phyloP scores from a whole-genome alignment of 2,329 filamentous ascomycete species.

The Diplodia intermedia region DNA sequence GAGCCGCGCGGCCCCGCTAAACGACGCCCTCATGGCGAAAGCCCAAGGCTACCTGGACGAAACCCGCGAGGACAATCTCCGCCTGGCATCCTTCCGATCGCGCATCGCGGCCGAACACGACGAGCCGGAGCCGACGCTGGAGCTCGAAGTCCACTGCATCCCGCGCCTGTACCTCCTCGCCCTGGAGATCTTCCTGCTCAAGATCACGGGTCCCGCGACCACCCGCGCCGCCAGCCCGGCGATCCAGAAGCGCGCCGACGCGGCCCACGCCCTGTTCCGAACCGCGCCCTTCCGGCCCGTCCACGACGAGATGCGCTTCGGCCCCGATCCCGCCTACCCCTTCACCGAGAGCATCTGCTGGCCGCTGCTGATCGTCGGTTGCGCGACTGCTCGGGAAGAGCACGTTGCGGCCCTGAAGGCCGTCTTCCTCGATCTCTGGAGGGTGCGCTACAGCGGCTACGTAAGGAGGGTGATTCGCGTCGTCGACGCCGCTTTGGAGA shows the following conservation, averaged over 20 bases:
- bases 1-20: slow-evolving; percentile 1
- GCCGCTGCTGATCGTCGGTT: slow-evolving; percentile 21
- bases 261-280: not conserved
- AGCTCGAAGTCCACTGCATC: slow-evolving; percentile 7
- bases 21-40: not conserved
- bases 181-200: slow-evolving; percentile 14
- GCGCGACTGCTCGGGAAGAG: not conserved
- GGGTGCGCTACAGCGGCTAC: slow-evolving; percentile 9
- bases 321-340: not conserved
- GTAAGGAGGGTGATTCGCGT: slow-evolving; percentile 10
- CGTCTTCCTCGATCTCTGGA: slow-evolving; percentile 18
- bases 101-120: not conserved
- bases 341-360: slow-evolving; percentile 22
- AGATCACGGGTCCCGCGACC: slow-evolving; percentile 4
- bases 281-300: not conserved
- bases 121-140: not conserved
- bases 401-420: not conserved
- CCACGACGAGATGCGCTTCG: not conserved
- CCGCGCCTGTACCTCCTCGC: slow-evolving; percentile 8
- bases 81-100: not conserved
- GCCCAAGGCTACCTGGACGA: not conserved
- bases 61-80: not conserved
- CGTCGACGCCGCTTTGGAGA: slow-evolving; percentile 1
- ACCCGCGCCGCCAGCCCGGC: slow-evolving; percentile 4
- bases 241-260: slow-evolving; percentile 11